A percentile compares a stretch with the other conserved stretches of the same genome.
Conservation (phyloP, 2,329 filamentous ascomycete genomes). For the Talaromyces verruculosus region DNA sequence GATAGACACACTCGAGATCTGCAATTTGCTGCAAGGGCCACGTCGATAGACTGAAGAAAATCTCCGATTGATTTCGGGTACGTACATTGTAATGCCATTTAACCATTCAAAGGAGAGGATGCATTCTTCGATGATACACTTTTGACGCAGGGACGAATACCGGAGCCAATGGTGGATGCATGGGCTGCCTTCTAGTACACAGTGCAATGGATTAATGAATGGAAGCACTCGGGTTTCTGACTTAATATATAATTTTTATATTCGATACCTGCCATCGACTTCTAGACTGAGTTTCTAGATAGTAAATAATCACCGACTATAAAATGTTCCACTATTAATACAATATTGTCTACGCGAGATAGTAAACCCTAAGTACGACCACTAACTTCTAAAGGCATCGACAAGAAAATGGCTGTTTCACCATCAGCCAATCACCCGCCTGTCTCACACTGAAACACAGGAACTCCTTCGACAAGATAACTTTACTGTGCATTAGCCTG, state of each 20-base stretch:
- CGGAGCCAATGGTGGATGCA: background rate
- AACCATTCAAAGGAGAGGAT: background rate
- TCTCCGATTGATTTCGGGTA: background rate
- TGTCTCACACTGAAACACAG: constrained; percentile 17
- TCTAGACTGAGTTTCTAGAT: background rate
- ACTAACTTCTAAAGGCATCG: background rate
- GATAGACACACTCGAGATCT: background rate
- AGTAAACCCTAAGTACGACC: background rate
- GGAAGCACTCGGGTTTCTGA: background rate
- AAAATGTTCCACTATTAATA: background rate
- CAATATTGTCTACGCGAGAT: background rate
- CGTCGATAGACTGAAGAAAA: background rate
- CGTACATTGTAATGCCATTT: background rate
- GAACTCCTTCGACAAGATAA: background rate
- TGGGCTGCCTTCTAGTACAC: background rate
- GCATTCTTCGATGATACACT: constrained; percentile 8
- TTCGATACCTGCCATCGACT: background rate
- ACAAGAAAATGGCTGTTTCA: constrained; percentile 17
- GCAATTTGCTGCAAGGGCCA: constrained; percentile 6
- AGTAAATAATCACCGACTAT: background rate
- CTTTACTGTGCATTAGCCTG: background rate
- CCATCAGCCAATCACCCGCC: constrained; percentile 16
- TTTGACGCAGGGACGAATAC: constrained; percentile 5
- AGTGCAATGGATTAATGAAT: background rate
- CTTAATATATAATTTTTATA: background rate